phyloP scores from a whole-genome alignment of 2,329 filamentous ascomycete species.

The Periconia sp. region DNA sequence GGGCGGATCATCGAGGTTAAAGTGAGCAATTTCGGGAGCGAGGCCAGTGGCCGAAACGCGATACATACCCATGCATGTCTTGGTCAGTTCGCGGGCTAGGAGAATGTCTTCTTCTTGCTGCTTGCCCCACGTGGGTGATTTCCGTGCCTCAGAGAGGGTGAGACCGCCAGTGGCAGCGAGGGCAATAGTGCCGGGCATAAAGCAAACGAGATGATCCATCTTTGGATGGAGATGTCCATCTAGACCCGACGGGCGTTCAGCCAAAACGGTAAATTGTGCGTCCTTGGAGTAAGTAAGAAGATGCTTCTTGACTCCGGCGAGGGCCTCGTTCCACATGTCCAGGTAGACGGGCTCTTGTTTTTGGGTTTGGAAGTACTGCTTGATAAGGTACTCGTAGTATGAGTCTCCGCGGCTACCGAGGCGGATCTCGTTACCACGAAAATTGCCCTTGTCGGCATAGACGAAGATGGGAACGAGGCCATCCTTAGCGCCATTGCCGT shows the following conservation, averaged over 20 bases:
- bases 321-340: conserved; percentile 89
- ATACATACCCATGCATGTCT: conserved; percentile 99
- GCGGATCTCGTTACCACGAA: conserved; percentile 84
- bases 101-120: conserved; percentile 86
- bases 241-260: conserved; percentile 80
- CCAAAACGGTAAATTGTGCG: conserved; percentile 85
- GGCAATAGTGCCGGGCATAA: conserved; percentile 95
- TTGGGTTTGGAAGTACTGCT: conserved; percentile 95
- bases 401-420: conserved; percentile 94
- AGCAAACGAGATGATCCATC: conserved; percentile 98
- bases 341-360: conserved; percentile 84
- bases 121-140: conserved; percentile 72
- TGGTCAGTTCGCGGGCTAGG: conserved; percentile 87
- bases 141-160: conserved; percentile 75
- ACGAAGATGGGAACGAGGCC: conserved; percentile 93
- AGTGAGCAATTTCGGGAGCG: conserved; percentile 94
- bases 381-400: conserved; percentile 98
- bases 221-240: conserved; percentile 73
- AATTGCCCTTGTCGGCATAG: conserved; percentile 77
- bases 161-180: conserved; percentile 82
- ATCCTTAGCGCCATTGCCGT: conserved; percentile 78
- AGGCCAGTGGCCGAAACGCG: conserved; percentile 86
- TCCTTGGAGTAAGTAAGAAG: conserved; percentile 86
- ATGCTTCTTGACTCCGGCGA: conserved; percentile 87
- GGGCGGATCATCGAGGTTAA: conserved; percentile 75